Evolutionary conservation across 2,329 filamentous ascomycete species (phyloP).

Genomic region (Scytalidium sp.): DNA sequence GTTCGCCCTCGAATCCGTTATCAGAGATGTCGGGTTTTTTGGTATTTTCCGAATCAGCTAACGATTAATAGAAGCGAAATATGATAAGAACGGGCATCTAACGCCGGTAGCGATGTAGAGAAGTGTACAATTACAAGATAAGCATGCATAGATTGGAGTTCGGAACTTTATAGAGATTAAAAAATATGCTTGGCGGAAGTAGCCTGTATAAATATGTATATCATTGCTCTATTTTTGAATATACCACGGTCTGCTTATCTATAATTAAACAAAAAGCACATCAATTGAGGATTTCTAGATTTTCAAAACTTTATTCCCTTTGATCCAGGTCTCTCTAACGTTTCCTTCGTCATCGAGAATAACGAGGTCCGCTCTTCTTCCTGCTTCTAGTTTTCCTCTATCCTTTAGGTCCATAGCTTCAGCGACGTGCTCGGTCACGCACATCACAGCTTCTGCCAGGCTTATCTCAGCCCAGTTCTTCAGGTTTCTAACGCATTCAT

Average conservation of each 20-base stretch:
- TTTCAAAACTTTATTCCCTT: constrained; percentile 15
- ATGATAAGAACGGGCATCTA: constrained; percentile 76
- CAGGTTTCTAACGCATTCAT: constrained; percentile 44
- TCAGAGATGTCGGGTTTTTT: background rate
- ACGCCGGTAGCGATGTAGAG: constrained; percentile 20
- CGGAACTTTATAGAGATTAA: background rate
- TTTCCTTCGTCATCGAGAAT: constrained; percentile 17
- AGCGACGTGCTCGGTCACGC: constrained; percentile 26
- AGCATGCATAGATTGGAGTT: background rate
- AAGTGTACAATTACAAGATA: constrained; percentile 1
- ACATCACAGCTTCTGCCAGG: constrained; percentile 22
- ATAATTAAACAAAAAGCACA: background rate
- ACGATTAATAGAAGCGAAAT: constrained; percentile 66
- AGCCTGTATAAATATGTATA: background rate
- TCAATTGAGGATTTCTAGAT: background rate
- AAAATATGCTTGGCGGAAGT: background rate
- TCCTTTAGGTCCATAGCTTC: constrained; percentile 18
- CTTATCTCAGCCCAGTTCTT: constrained; percentile 21
- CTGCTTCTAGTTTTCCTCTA: constrained; percentile 20
- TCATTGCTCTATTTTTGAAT: background rate
- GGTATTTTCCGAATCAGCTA: constrained; percentile 29
- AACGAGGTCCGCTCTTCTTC: constrained; percentile 24
- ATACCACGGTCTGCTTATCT: background rate
- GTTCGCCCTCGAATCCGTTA: too few species aligned
- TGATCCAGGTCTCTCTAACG: constrained; percentile 22